phyloP scores from a whole-genome alignment of 2,329 filamentous ascomycete genomes.

The Fusarium citri region DNA sequence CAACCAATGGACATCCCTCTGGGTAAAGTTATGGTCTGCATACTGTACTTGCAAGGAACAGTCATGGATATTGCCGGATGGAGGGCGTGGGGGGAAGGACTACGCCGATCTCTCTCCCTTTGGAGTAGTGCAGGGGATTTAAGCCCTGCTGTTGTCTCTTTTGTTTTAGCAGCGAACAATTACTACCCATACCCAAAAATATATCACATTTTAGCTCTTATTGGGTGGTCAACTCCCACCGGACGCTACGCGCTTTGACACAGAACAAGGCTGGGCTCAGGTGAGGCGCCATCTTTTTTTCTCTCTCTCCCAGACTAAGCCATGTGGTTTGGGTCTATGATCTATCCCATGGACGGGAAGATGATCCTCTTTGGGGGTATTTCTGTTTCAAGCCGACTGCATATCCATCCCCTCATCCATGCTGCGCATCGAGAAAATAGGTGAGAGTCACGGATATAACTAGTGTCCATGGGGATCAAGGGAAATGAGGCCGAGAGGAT shows the following conservation, averaged over 20 bases:
- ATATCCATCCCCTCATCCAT: constrained; percentile 4
- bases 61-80: constrained; percentile 8
- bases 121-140: constrained; percentile 17
- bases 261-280: constrained; percentile 35
- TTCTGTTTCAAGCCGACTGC: constrained; percentile 35
- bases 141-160: constrained; percentile 32
- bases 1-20: constrained; percentile 9
- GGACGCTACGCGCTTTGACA: constrained; percentile 40
- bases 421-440: neutral
- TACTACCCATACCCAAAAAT: neutral
- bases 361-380: constrained; percentile 7
- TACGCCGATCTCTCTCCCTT: constrained; percentile 31
- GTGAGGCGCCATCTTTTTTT: constrained; percentile 37
- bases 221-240: constrained; percentile 33
- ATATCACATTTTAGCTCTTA: constrained; percentile 10
- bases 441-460: constrained; percentile 18
- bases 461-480: constrained; percentile 6
- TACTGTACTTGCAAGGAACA: constrained; percentile 1
- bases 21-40: constrained; percentile 37
- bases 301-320: neutral
- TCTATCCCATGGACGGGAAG: constrained; percentile 8
- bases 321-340: constrained; percentile 27
- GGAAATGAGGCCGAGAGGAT: constrained; percentile 15
- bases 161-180: constrained; percentile 31
- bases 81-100: constrained; percentile 34